Conservation (phyloP, 1,284 basidiomycete species). For the Pulveroboletus sp. region DNA sequence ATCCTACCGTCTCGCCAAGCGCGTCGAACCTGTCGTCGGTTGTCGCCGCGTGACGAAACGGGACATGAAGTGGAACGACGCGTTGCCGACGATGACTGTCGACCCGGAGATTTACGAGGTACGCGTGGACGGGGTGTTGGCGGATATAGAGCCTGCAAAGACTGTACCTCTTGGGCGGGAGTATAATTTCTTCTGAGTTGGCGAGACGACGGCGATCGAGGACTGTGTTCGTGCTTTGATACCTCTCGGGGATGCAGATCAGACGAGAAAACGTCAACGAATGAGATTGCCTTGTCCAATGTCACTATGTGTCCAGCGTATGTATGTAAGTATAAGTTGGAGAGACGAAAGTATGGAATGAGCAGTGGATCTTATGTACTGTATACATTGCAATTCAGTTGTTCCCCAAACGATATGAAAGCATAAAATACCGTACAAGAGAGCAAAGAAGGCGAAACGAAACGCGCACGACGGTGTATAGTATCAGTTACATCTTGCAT, state of each 20-base stretch:
- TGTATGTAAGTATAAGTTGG: constrained; percentile 4
- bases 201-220: background rate
- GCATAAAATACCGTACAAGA: constrained; percentile 25
- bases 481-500: no score
- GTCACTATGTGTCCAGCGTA: constrained; percentile 6
- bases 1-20: constrained; percentile 77
- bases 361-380: constrained; percentile 10
- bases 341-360: background rate
- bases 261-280: background rate
- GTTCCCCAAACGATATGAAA: constrained; percentile 19
- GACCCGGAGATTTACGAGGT: constrained; percentile 95
- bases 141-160: constrained; percentile 77
- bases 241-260: no score
- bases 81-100: constrained; percentile 81
- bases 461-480: background rate
- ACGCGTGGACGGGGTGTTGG: constrained; percentile 74
- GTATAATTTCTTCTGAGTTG: constrained; percentile 74
- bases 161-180: constrained; percentile 66
- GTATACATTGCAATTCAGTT: constrained; percentile 15
- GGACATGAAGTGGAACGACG: constrained; percentile 93
- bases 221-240: background rate
- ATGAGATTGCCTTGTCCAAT: constrained; percentile 1
- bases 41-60: constrained; percentile 81
- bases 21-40: constrained; percentile 71
- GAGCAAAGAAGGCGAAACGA: background rate